Evolutionary conservation across 2,329 filamentous ascomycete species (phyloP), one percentile per base, ranked within the genome.

Genomic region (Aspergillus sp.): DNA sequence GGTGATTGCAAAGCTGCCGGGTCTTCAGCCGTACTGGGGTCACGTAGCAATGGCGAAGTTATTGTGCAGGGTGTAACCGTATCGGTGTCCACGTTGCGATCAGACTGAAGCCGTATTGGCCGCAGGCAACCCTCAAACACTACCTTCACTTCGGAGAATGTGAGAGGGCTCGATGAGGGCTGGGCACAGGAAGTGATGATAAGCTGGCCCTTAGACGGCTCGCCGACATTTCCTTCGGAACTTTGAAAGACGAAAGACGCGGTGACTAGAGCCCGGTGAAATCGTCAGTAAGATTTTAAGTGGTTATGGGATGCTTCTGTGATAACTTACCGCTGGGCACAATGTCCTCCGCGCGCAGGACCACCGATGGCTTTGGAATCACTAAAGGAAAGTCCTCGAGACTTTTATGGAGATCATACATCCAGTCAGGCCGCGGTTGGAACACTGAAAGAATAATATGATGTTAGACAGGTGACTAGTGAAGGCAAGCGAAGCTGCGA

Each of bases 141-240:
- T 54, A 85, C 73, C 57, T 78, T 79, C 25, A 86, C 66, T 47
- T 80, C 78, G 1, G 79, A 80, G 8, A 86, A 68, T 8, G 63
- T 75, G 13, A 86, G 77, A 0, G 83, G 80, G 6, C 72, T 71
- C 10, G 82, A 81, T 4, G 70, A 73, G 41, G 63, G 65, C 25
- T 81, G 78, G 17, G 82, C 80, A 62, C 72, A 77, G 6, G 84
- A 86, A 13, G 69, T 75, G 10, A 88, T 71, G 6, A 76, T 73
- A 53, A 88, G 74, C 63, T 88, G 86, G n/a, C 80, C 81, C n/a
- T 75, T 75, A 7, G 87, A 68, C 4, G 80, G 76, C 64, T 88
- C 85, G 23, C 85, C 85, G 47, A 88, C 86, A 70, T 86, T 83
- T 23, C 84, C 84, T 70, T 86, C 81, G 0, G 75, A 70, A 55